These are phyloP conservation scores for Pythium rhizo-oryzae DNA, from an alignment of 352 stramenopile genomes.

Conservation along the genomic window DNA sequence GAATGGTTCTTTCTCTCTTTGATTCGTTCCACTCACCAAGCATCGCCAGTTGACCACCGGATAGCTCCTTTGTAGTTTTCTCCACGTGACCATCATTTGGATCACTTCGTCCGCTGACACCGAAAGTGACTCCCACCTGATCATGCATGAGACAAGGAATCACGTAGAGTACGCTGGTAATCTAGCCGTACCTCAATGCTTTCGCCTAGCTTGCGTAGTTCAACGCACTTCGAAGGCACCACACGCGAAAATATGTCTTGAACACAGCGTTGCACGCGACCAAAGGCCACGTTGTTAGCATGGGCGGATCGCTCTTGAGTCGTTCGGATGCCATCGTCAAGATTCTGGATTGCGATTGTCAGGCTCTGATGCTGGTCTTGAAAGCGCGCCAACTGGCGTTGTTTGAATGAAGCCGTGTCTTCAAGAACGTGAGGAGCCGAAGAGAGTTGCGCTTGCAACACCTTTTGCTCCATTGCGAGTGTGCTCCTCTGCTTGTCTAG, in stretches of 20 bases:
- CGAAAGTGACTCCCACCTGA: slow-evolving; percentile 24
- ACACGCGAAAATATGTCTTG: slow-evolving; percentile 32
- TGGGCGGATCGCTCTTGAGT: slow-evolving; percentile 30
- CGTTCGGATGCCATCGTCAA: slow-evolving; percentile 31
- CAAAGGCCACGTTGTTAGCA: slow-evolving; percentile 34
- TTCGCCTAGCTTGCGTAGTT: slow-evolving; percentile 8
- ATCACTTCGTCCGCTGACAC: neutral
- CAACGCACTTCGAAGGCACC: slow-evolving; percentile 30
- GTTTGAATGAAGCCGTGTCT: slow-evolving; percentile 21
- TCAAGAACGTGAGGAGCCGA: slow-evolving; percentile 11
- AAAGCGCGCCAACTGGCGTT: slow-evolving; percentile 25
- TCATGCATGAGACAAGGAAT: neutral
- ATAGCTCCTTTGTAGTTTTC: slow-evolving; percentile 34
- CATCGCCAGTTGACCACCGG: slow-evolving; percentile 45
- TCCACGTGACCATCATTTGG: neutral
- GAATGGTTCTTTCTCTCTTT: neutral
- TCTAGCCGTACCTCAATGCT: slow-evolving; percentile 29
- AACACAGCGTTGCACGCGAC: slow-evolving; percentile 22
- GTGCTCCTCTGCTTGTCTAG: slow-evolving; percentile 6
- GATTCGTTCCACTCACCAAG: slow-evolving; percentile 28
- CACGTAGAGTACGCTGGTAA: neutral
- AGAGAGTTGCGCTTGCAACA: slow-evolving; percentile 15
- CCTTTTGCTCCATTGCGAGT: slow-evolving; percentile 13
- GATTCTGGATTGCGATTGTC: slow-evolving; percentile 20
- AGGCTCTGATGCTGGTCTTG: slow-evolving; percentile 21